A percentile compares a stretch with the other conserved stretches of the same genome.
These are phyloP conservation scores for Emergomyces orientalis DNA, from an alignment of 2,329 filamentous ascomycete species.

Conservation along the genomic window DNA sequence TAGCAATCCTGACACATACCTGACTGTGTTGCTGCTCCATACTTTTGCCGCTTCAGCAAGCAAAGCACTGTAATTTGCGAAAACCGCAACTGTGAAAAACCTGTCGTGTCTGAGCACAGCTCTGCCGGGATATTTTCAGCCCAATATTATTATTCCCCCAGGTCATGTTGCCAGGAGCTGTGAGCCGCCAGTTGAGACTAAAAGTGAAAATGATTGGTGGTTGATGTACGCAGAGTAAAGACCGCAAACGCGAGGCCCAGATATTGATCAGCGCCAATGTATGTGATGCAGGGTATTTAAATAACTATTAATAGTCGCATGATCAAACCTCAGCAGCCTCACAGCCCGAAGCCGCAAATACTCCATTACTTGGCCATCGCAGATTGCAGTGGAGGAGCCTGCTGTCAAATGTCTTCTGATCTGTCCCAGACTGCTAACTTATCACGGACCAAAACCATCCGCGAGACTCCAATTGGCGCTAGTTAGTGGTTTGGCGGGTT, in stretches of 20 bases:
- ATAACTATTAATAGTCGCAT: not conserved
- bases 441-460: not conserved
- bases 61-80: not conserved
- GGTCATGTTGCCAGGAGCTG: not conserved
- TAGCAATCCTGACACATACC: not conserved
- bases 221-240: not conserved
- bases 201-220: not conserved
- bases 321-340: too few species aligned
- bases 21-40: not conserved
- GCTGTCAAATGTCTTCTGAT: not conserved
- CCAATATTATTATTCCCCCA: not conserved
- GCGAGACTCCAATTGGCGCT: not conserved
- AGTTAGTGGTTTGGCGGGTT: not conserved
- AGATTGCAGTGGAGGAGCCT: not conserved
- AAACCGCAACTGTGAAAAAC: not conserved
- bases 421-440: not conserved
- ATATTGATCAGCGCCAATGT: too few species aligned
- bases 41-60: not conserved
- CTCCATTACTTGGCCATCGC: not conserved
- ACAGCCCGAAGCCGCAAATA: too few species aligned
- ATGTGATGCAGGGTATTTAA: not conserved
- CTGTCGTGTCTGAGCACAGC: not conserved
- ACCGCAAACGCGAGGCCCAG: not conserved
- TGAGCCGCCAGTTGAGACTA: not conserved
- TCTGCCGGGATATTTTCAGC: not conserved